Conservation (phyloP, 2,329 filamentous ascomycete species). For the Cladosporium sp. region DNA sequence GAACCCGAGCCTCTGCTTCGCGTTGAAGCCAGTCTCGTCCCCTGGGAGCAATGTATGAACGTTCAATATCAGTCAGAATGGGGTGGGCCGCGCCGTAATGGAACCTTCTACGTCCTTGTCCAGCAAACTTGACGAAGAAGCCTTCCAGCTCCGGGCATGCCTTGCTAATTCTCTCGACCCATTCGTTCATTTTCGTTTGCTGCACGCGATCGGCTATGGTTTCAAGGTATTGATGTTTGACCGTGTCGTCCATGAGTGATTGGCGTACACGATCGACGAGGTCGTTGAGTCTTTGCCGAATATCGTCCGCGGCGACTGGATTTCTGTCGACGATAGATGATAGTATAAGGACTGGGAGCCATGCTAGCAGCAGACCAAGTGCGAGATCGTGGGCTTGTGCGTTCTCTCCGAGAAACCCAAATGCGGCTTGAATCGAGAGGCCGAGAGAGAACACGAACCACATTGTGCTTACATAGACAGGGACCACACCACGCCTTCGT, state of each 20-base stretch:
- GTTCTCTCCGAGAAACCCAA: conserved; percentile 35
- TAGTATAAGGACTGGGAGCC: conserved; percentile 43
- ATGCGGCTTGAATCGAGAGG: conserved; percentile 35
- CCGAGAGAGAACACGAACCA: conserved; percentile 40
- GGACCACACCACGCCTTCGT: conserved; percentile 38
- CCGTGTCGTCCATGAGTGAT: conserved; percentile 27
- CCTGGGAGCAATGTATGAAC: conserved; percentile 34
- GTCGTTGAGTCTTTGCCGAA: conserved; percentile 36
- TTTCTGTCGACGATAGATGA: conserved; percentile 45
- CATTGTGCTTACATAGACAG: conserved; percentile 38
- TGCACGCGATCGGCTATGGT: conserved; percentile 26
- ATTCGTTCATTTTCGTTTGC: conserved; percentile 19
- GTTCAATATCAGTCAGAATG: conserved; percentile 39
- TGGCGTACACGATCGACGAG: conserved; percentile 35
- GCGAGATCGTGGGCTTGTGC: conserved; percentile 42
- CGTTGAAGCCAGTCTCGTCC: conserved; percentile 38
- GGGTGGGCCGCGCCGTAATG: conserved; percentile 38
- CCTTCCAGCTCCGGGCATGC: conserved; percentile 25
- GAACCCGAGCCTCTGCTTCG: conserved; percentile 28
- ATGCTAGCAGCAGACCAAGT: conserved; percentile 40
- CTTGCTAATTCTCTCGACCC: conserved; percentile 25
- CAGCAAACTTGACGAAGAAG: conserved; percentile 40
- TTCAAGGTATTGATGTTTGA: conserved; percentile 27
- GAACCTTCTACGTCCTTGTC: conserved; percentile 34
- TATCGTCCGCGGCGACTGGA: conserved; percentile 38